A percentile compares a stretch with the other conserved stretches of the same genome.
Conservation (phyloP, 2,329 filamentous ascomycete genomes). For the Coniochaeta sp. region DNA sequence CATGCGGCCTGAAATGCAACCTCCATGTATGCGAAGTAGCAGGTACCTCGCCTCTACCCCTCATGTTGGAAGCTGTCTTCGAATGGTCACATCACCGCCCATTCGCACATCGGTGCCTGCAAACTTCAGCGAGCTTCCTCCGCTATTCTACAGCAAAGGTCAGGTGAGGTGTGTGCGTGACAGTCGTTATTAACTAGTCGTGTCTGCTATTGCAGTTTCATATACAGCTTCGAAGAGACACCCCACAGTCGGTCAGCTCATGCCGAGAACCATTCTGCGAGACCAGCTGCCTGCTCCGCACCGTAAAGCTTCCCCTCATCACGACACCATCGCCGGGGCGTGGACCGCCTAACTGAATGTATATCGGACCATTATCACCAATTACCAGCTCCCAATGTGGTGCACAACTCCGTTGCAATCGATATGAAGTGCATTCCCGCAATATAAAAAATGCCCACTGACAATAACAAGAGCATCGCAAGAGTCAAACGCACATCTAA, state of each 20-base stretch:
- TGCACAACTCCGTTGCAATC: background rate
- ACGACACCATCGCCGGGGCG: background rate
- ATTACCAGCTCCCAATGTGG: background rate
- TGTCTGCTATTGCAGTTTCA: background rate
- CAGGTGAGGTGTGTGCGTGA: background rate
- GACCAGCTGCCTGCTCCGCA: background rate
- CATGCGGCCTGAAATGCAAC: constrained; percentile 1
- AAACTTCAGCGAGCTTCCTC: background rate
- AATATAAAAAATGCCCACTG: background rate
- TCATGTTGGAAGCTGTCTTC: background rate
- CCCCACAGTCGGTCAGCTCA: background rate
- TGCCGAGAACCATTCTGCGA: background rate
- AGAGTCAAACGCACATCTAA: background rate
- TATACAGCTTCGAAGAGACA: background rate
- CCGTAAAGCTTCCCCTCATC: background rate
- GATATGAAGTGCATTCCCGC: background rate
- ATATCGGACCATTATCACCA: background rate
- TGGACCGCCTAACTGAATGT: background rate
- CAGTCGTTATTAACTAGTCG: background rate
- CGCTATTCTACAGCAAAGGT: background rate
- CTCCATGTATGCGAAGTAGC: background rate
- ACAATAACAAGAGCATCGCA: background rate
- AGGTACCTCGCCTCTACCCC: background rate
- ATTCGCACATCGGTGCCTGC: background rate
- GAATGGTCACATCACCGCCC: background rate